phyloP scores from a whole-genome alignment of 2,329 filamentous ascomycete species.

The Hirsutella minnesotensis region DNA sequence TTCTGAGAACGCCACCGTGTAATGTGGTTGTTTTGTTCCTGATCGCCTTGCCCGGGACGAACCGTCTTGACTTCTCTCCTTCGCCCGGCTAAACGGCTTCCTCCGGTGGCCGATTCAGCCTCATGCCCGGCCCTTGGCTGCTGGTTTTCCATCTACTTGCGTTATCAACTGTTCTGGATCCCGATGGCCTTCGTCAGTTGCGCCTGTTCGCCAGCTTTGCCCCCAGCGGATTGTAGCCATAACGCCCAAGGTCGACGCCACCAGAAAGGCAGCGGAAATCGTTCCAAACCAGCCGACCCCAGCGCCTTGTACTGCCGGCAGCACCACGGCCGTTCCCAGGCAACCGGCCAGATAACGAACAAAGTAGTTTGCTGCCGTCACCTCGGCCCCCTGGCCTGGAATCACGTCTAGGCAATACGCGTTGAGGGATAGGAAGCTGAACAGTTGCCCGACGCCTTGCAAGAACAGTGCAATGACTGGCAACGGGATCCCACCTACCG shows the following conservation, averaged over 20 bases:
- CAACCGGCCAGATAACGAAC: slow-evolving; percentile 66
- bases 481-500: slow-evolving; percentile 40
- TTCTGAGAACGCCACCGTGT: too few species aligned
- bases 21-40: too few species aligned
- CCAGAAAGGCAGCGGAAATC: slow-evolving; percentile 33
- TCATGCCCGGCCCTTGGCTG: too few species aligned
- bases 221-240: slow-evolving; percentile 27
- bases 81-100: too few species aligned
- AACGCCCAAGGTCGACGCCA: slow-evolving; percentile 22
- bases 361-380: slow-evolving; percentile 72
- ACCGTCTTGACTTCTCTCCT: too few species aligned
- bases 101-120: too few species aligned
- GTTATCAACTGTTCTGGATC: too few species aligned
- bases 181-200: slow-evolving; percentile 1
- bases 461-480: slow-evolving; percentile 64
- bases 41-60: too few species aligned
- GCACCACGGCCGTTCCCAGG: slow-evolving; percentile 54
- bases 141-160: too few species aligned
- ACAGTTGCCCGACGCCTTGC: slow-evolving; percentile 62
- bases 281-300: slow-evolving; percentile 77
- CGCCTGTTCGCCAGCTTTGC: slow-evolving; percentile 26
- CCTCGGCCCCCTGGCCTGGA: slow-evolving; percentile 54
- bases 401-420: slow-evolving; percentile 78
- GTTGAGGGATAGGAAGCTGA: slow-evolving; percentile 65
- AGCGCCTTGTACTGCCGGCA: slow-evolving; percentile 62